phyloP scores from a whole-genome alignment of 768 basidiomycete species.

The Crucibulum laeve region DNA sequence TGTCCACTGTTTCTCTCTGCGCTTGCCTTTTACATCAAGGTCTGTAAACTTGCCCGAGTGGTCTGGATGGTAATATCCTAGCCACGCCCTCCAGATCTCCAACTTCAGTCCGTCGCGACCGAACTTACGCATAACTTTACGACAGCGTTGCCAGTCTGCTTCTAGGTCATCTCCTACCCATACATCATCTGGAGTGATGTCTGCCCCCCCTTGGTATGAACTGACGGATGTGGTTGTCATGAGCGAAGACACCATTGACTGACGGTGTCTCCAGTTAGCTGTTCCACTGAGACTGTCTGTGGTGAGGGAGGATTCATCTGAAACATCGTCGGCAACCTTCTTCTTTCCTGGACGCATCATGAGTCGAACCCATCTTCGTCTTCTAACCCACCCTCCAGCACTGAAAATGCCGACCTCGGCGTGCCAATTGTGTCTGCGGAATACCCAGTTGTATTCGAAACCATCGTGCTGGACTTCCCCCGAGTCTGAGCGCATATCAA shows the following conservation, averaged over 20 bases:
- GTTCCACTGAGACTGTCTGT: too few relatives aligned
- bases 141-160: conserved; percentile 60
- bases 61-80: conserved; percentile 35
- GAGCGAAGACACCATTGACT: conserved; percentile 26
- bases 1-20: conserved; percentile 37
- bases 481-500: conserved; percentile 77
- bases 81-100: conserved; percentile 74
- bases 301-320: conserved; percentile 6
- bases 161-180: conserved; percentile 52
- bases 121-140: conserved; percentile 43
- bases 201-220: conserved; percentile 16
- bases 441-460: conserved; percentile 83
- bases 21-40: conserved; percentile 26
- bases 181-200: conserved; percentile 30
- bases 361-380: conserved; percentile 78
- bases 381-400: conserved; percentile 69
- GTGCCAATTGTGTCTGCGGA: conserved; percentile 64
- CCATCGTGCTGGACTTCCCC: conserved; percentile 80
- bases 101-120: conserved; percentile 69
- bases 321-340: conserved; percentile 11
- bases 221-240: conserved; percentile 19
- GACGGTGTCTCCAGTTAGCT: conserved; percentile 6
- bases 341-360: conserved; percentile 66
- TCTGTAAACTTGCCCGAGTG: conserved; percentile 14
- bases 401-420: conserved; percentile 54